phyloP scores from a whole-genome alignment of 805 yeast genomes.

The Candida jianshihensis region DNA sequence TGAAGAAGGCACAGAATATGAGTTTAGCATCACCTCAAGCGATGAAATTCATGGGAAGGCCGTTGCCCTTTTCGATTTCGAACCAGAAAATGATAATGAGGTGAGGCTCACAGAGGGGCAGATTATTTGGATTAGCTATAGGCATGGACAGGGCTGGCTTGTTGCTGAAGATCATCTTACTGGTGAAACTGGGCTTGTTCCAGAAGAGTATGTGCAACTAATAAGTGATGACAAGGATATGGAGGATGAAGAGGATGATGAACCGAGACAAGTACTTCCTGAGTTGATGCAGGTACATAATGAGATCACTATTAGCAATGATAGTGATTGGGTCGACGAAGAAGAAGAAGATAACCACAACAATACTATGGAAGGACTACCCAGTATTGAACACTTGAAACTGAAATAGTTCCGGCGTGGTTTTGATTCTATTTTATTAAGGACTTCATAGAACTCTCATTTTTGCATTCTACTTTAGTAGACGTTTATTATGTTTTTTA shows the following conservation, averaged over 20 bases:
- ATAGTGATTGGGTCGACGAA: constrained; percentile 29
- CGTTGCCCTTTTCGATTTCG: constrained; percentile 81
- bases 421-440: no score
- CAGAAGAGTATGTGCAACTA: constrained; percentile 83
- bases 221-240: constrained; percentile 8
- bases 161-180: constrained; percentile 76
- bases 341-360: constrained; percentile 20
- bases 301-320: constrained; percentile 6
- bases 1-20: constrained; percentile 17
- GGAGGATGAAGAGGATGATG: constrained; percentile 18
- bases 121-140: constrained; percentile 72
- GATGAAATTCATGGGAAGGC: constrained; percentile 56
- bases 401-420: no score
- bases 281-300: constrained; percentile 17
- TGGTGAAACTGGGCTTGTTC: constrained; percentile 86
- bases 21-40: constrained; percentile 31
- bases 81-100: constrained; percentile 93
- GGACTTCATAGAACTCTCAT: no score
- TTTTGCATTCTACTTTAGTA: no score
- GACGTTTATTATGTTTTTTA: neutral
- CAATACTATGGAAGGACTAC: constrained; percentile 22
- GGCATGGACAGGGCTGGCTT: constrained; percentile 98
- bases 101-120: constrained; percentile 75
- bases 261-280: constrained; percentile 43
- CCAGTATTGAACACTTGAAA: constrained; percentile 4